Evolutionary conservation across 176 grass and related monocot species (phyloP).

Genomic region (Triticum urartu): DNA sequence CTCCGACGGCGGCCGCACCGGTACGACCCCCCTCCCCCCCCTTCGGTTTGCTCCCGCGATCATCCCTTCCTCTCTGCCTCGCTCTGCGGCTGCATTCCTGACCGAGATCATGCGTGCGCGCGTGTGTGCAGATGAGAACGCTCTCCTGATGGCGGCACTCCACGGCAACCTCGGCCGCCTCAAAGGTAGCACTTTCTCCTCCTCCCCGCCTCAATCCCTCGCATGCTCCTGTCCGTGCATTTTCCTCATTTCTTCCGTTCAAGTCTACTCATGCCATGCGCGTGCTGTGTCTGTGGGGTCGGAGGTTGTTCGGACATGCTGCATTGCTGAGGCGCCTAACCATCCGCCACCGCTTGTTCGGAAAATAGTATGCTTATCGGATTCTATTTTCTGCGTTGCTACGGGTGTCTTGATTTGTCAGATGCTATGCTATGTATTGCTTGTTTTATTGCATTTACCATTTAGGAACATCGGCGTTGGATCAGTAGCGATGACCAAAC

Average conservation of each 20-base stretch:
- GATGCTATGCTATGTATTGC: neutral
- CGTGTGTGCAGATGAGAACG: neutral
- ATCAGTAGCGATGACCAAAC: neutral
- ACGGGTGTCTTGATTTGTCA: neutral
- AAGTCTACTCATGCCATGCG: neutral
- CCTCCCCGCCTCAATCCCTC: no score
- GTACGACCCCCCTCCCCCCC: neutral
- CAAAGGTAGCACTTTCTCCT: neutral
- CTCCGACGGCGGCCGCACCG: neutral
- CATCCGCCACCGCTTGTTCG: neutral
- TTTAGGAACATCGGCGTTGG: neutral
- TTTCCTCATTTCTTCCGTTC: neutral
- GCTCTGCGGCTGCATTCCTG: neutral
- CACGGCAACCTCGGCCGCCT: constrained; percentile 15
- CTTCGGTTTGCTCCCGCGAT: neutral
- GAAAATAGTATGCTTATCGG: neutral
- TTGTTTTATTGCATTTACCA: neutral
- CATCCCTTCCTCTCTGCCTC: neutral
- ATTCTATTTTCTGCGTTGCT: neutral
- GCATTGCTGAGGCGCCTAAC: neutral
- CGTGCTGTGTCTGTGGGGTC: neutral
- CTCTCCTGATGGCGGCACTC: neutral
- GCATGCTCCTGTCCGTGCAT: neutral
- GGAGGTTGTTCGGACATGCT: neutral
- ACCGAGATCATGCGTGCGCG: neutral